Evolutionary conservation across 1,139 yeast species (phyloP), one percentile per base, ranked within the genome.

Genomic region (Saccharomyces hybrid): DNA sequence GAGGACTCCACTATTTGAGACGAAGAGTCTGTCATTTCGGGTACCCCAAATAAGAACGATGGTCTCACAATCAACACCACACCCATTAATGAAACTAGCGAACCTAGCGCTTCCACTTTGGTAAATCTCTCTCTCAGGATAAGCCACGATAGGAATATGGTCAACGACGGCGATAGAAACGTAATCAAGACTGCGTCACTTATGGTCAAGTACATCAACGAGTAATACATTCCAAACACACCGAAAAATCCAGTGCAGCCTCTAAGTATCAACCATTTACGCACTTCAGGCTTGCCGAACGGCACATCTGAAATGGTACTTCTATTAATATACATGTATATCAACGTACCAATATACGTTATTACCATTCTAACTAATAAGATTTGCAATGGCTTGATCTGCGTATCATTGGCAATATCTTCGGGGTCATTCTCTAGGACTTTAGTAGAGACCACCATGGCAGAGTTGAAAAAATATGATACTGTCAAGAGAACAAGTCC

Each of bases 1-100:
- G 61, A 60, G n/a, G 58, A 55, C 21, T 62, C 62, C 1, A 62
- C 77, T 53, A 42, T 53, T 53, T 6, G 60, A 50, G 42, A 59
- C 64, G 1, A 52, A 56, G 3, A 50, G 47, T 32, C 46, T 50
- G 11, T 14, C 49, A 11, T 3, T 2, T 21, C 34, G 34, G 49
- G 49, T 1, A 32, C 44, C n/a, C 88, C 87, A 65, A 87, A 82
- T 38, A 88, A 62, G 60, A 86, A 86, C n/a, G 80, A 72, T 0
- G 97, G 97, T 65, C 88, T 81, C 1, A 96, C 93, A 61, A 90
- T 87, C 27, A 89, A 71, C 0, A 89, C 61, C 2, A 90, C 96
- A 1, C 97, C 97, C 1, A 75, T 65, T 26, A 90, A 74, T 0
- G 96, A 87, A 2, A 84, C 69, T 0, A 84, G 16, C 0, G 91